Evolutionary conservation across 768 basidiomycete species (phyloP).

Genomic region (Auriscalpium vulgare): DNA sequence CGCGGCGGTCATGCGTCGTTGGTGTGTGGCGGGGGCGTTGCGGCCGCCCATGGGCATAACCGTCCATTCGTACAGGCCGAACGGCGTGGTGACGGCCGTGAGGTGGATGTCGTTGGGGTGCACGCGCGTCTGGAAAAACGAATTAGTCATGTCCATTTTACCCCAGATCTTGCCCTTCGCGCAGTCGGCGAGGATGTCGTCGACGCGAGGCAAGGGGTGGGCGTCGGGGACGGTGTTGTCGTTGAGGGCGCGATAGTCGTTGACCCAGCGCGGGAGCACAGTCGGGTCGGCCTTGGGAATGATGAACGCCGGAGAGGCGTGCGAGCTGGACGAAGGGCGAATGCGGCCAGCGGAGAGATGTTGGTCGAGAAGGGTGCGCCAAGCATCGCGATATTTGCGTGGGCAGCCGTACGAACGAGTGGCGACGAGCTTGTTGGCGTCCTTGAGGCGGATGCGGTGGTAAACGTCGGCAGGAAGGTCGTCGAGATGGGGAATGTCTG

Average conservation of each 20-base stretch:
- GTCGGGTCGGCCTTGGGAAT: constrained; percentile 18
- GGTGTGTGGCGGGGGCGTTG: constrained; percentile 25
- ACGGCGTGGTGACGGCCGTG: constrained; percentile 31
- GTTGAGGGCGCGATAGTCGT: constrained; percentile 15
- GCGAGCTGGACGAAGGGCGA: constrained; percentile 18
- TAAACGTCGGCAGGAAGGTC: constrained; percentile 11
- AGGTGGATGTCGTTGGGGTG: constrained; percentile 12
- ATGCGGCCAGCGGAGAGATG: constrained; percentile 28
- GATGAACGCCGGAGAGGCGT: constrained; percentile 28
- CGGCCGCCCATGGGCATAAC: constrained; percentile 21
- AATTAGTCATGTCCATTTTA: no score
- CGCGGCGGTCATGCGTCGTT: background rate
- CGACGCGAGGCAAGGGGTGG: constrained; percentile 19
- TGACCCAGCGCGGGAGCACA: constrained; percentile 11
- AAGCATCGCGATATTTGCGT: constrained; percentile 25
- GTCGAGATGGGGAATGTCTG: constrained; percentile 16
- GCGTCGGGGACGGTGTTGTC: constrained; percentile 7
- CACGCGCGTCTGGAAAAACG: background rate
- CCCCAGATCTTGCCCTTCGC: no score
- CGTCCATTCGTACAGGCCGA: constrained; percentile 27
- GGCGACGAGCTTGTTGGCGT: constrained; percentile 16
- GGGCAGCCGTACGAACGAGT: constrained; percentile 25
- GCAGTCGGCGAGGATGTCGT: constrained; percentile 22
- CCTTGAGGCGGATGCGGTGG: constrained; percentile 12
- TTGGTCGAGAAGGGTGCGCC: constrained; percentile 25